Conservation (phyloP, 2,329 filamentous ascomycete genomes). For the Pseudofabraea citricarpa region DNA sequence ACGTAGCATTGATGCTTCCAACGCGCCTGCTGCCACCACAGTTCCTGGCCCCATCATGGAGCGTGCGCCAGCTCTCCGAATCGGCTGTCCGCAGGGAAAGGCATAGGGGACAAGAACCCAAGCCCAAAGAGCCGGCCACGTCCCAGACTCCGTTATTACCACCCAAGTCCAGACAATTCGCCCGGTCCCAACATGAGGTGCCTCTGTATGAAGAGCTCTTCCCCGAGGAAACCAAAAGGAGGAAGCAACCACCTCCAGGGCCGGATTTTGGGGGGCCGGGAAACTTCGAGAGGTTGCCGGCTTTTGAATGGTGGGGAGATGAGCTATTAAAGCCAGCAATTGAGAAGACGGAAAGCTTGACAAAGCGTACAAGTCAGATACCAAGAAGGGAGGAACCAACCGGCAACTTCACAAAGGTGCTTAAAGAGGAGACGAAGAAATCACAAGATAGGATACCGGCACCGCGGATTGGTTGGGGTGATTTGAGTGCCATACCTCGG, state of each 20-base stretch:
- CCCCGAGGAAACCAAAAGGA: slow-evolving; percentile 42
- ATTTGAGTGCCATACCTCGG: background rate
- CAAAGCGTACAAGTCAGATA: too few species aligned
- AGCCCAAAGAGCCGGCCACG: too few species aligned
- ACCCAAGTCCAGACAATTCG: too few species aligned
- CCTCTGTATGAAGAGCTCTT: slow-evolving; percentile 47
- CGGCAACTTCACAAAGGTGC: too few species aligned
- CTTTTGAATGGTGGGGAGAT: slow-evolving; percentile 25
- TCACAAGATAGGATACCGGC: background rate
- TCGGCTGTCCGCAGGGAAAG: slow-evolving; percentile 12
- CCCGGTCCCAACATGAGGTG: too few species aligned
- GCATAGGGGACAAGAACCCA: background rate
- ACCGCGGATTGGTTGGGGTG: background rate
- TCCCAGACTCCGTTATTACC: too few species aligned
- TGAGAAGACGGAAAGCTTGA: too few species aligned
- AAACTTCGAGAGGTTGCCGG: slow-evolving; percentile 20
- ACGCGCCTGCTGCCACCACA: slow-evolving; percentile 35
- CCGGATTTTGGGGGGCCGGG: background rate
- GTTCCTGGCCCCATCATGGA: slow-evolving; percentile 37
- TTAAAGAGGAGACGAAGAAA: background rate
- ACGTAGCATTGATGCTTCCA: slow-evolving; percentile 36
- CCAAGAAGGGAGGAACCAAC: too few species aligned
- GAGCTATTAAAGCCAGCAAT: too few species aligned
- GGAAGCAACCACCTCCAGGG: slow-evolving; percentile 16
- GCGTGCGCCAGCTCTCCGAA: slow-evolving; percentile 13